These are phyloP conservation scores for Neurospora crassa DNA, from an alignment of 2,329 filamentous ascomycete species.

Conservation along the genomic window DNA sequence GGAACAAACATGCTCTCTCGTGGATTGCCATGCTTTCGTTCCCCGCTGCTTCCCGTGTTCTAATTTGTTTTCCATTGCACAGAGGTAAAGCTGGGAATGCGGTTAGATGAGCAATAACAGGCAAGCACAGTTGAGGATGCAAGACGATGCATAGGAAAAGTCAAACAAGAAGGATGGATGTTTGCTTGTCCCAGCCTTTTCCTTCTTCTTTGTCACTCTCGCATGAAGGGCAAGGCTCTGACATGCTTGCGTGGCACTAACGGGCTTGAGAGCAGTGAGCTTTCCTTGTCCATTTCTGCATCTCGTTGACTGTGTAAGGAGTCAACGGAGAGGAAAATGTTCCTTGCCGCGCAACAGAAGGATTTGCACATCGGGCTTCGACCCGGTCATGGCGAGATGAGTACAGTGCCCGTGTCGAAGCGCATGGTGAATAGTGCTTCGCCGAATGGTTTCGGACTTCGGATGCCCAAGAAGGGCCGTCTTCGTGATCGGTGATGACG, in stretches of 20 bases:
- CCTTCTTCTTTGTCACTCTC: neutral
- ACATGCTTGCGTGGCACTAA: neutral
- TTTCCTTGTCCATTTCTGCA: neutral
- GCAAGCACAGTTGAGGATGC: neutral
- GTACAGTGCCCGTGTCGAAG: neutral
- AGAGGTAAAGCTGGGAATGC: neutral
- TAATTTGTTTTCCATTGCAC: neutral
- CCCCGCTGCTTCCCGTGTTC: neutral
- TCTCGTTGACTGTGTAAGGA: neutral
- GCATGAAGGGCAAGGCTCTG: neutral
- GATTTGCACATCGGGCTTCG: neutral
- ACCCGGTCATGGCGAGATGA: neutral
- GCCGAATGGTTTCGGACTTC: neutral
- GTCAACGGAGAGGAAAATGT: neutral
- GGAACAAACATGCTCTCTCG: neutral
- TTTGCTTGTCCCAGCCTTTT: neutral
- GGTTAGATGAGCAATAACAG: neutral
- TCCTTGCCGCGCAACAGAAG: neutral
- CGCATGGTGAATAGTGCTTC: neutral
- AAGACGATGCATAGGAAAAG: neutral
- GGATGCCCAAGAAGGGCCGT: neutral
- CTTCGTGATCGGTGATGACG: neutral
- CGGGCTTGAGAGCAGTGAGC: neutral
- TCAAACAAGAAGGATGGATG: neutral
- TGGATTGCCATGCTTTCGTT: neutral